Evolutionary conservation across 352 stramenopile genomes (phyloP).

Genomic region (Phytophthora rubi): DNA sequence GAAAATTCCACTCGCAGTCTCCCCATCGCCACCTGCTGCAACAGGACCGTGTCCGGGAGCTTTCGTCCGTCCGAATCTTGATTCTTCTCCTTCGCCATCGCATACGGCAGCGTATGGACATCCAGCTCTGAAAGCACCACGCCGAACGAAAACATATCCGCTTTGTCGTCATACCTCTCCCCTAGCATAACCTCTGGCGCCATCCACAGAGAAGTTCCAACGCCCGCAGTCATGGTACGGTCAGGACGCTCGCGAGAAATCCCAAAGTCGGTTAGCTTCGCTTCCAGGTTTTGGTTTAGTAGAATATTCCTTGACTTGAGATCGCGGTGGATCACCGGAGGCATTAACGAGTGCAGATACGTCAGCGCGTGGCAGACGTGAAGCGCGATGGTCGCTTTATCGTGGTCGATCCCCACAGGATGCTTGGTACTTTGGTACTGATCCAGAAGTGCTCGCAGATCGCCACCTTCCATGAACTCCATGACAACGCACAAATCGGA

Average conservation of each 20-base stretch:
- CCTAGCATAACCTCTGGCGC: constrained; percentile 31
- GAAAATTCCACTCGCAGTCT: constrained; percentile 32
- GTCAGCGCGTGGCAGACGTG: constrained; percentile 50
- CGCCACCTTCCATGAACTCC: constrained; percentile 47
- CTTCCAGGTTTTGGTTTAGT: constrained; percentile 46
- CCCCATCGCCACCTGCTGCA: constrained; percentile 33
- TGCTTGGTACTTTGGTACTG: constrained; percentile 6
- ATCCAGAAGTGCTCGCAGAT: constrained; percentile 41
- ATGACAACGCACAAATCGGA: constrained; percentile 48
- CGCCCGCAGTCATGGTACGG: constrained; percentile 22
- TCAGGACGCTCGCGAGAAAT: constrained; percentile 38
- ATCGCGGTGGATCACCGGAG: constrained; percentile 68
- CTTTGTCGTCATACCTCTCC: constrained; percentile 26
- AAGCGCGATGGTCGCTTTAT: constrained; percentile 37
- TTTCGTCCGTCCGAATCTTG: constrained; percentile 9
- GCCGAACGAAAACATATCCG: constrained; percentile 38
- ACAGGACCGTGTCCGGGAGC: constrained; percentile 32
- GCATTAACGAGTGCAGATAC: constrained; percentile 51
- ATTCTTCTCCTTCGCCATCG: constrained; percentile 8
- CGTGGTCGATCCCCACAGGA: neutral
- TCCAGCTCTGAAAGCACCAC: constrained; percentile 49
- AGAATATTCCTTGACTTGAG: constrained; percentile 76
- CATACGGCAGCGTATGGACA: constrained; percentile 33
- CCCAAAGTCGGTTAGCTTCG: constrained; percentile 61
- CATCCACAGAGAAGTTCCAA: constrained; percentile 31